Percentiles rank a stretch among this genome's conserved stretches.
Conservation (phyloP, 257 asterid species). For the Striga asiatica region DNA sequence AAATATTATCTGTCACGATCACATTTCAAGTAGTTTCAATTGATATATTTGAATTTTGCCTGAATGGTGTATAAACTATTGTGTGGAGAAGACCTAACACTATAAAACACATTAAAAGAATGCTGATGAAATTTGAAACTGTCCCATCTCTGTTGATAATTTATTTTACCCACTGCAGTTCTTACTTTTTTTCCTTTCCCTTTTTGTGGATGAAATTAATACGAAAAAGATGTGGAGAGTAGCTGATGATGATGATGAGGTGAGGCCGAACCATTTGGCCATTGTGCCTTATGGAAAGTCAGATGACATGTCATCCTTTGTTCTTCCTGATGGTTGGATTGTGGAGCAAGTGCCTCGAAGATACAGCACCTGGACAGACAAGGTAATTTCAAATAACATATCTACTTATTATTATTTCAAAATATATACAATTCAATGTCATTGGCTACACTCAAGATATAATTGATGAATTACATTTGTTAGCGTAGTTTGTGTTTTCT, state of each 20-base stretch:
- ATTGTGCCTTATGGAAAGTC: constrained; percentile 19
- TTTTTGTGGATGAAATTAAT: neutral
- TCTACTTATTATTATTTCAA: too few relatives aligned
- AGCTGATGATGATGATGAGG: constrained; percentile 27
- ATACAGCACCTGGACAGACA: constrained; percentile 20
- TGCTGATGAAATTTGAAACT: neutral
- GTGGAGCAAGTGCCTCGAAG: constrained; percentile 63
- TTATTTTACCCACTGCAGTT: neutral
- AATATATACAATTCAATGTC: too few relatives aligned
- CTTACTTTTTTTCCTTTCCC: neutral
- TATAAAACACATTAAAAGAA: neutral
- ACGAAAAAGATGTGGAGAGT: constrained; percentile 28
- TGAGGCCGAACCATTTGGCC: constrained; percentile 21
- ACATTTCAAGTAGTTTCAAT: too few relatives aligned
- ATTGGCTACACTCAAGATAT: too few relatives aligned
- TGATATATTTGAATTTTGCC: too few relatives aligned
- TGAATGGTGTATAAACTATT: too few relatives aligned
- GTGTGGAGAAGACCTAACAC: too few relatives aligned
- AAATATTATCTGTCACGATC: neutral
- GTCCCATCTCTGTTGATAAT: neutral
- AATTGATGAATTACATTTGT: too few relatives aligned
- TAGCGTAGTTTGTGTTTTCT: too few relatives aligned
- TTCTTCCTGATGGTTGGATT: constrained; percentile 78
- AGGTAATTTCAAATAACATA: constrained; percentile 31
- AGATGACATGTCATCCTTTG: constrained; percentile 19